Percentiles rank a stretch among this genome's conserved stretches.
Evolutionary conservation across 2,329 filamentous ascomycete species (phyloP).

Genomic region (Aspergillus aculeatinus): DNA sequence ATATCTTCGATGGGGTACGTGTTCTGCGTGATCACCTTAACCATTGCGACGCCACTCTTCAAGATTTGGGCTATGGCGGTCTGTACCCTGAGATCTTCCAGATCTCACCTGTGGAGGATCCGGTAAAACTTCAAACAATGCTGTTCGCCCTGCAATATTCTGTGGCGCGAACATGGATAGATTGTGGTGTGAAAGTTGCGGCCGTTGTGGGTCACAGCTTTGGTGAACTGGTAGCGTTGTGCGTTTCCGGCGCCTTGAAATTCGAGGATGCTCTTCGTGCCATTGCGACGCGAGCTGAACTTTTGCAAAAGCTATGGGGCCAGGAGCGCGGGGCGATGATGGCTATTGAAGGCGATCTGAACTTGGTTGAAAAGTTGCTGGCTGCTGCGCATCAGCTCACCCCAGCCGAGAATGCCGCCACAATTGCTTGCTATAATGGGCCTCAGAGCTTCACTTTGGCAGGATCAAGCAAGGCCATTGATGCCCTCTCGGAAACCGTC

Average conservation of each 20-base stretch:
- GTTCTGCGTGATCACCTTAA: conserved; percentile 33
- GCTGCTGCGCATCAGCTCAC: too few relatives aligned
- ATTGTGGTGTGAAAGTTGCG: conserved; percentile 26
- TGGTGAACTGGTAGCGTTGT: too few relatives aligned
- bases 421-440: not conserved
- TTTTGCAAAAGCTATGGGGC: too few relatives aligned
- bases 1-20: conserved; percentile 29
- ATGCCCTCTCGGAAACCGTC: not conserved
- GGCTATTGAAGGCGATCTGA: too few relatives aligned
- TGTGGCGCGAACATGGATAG: conserved; percentile 39
- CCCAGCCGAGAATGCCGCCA: not conserved
- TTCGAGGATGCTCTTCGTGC: too few relatives aligned
- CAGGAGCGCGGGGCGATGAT: too few relatives aligned
- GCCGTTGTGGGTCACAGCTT: too few relatives aligned
- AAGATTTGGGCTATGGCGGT: conserved; percentile 27
- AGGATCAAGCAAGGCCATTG: conserved; percentile 31
- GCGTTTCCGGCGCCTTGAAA: too few relatives aligned
- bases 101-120: conserved; percentile 20
- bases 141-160: conserved; percentile 43
- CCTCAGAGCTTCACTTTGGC: conserved; percentile 20
- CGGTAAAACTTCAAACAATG: conserved; percentile 35
- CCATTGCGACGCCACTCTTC: not conserved
- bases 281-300: too few relatives aligned
- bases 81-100: conserved; percentile 37
- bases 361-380: too few relatives aligned